Evolutionary conservation across 495 filamentous ascomycete species (phyloP), one percentile per base, ranked within the genome.

Genomic region (Aspergillus bertholletiae): DNA sequence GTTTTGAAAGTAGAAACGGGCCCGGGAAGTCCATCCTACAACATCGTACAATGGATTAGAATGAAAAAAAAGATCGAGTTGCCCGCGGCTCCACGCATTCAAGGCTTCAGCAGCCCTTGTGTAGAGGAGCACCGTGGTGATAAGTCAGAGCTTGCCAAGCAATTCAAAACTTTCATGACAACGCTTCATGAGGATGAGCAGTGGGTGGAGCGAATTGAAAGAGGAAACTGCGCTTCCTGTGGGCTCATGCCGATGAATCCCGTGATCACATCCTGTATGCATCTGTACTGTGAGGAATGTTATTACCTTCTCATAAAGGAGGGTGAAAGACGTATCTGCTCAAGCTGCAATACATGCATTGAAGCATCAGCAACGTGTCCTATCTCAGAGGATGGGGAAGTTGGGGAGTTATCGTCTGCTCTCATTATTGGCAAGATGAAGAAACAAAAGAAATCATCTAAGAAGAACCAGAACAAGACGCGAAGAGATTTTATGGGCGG

Each of bases 211-310:
- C 51, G 62, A 3, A 59, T 60, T 8, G 41, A 63, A 9, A 66
- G 72, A n/a, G 60, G 49, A 0, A 46, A 51, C 6, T 83, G 80
- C 56, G 48, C 66, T 1, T 40, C 20, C 1, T 83, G 80, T 57
- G 26, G 47, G 0, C 20, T 60, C 1, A 6, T 40, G 0, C 66
- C 74, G 0, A 58, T 65, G 0, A 55, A 68, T 0, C 63, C 70
- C 3, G 58, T 65, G 1, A 47, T 81, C 9, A 80, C 78, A 0
- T 61, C 63, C 9, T 84, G 81, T 56, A 46, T 63, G 17, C 81
- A 84, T 44, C 47, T 79, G 1, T 80, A 77, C 45, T 84, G 80
- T 58, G 28, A 64, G 8, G 66, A 66, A 9, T 82, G 81, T 56
- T 72, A 77, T 15, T 15, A 54, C 0, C 28, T 23, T n/a, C 49